Evolutionary conservation across 257 asterid genomes (phyloP).

Genomic region (Petrea volubilis): DNA sequence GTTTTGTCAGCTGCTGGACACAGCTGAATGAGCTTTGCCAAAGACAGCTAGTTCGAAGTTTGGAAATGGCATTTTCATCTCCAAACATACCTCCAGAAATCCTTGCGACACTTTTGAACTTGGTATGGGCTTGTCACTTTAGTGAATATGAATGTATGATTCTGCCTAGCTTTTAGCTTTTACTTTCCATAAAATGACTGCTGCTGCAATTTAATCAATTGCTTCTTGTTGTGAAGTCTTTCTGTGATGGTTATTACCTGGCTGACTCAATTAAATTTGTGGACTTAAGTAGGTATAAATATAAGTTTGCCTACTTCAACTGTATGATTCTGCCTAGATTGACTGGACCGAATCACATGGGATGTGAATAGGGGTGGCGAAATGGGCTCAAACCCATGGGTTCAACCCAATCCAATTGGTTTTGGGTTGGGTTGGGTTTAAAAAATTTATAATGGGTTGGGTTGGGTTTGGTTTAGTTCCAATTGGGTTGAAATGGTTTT

Average conservation of each 20-base stretch:
- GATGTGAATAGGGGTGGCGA: too few relatives aligned
- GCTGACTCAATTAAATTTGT: conserved; percentile 4
- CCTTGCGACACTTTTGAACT: conserved; percentile 93
- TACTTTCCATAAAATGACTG: conserved; percentile 5
- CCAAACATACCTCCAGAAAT: conserved; percentile 98
- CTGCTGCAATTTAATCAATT: not conserved
- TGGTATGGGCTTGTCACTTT: conserved; percentile 51
- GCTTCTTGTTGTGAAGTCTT: conserved; percentile 9
- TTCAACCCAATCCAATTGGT: too few relatives aligned
- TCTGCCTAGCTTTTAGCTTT: conserved; percentile 1
- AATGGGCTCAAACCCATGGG: too few relatives aligned
- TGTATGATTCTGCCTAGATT: conserved; percentile 2
- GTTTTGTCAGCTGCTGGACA: conserved; percentile 99
- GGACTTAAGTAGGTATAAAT: not conserved
- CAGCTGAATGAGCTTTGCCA: conserved; percentile 82
- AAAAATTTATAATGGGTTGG: too few relatives aligned
- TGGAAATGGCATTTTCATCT: conserved; percentile 99
- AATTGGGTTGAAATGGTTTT: too few relatives aligned
- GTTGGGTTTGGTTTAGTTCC: too few relatives aligned
- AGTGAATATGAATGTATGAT: not conserved
- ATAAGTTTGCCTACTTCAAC: not conserved
- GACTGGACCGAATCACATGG: conserved; percentile 1
- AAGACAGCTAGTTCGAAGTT: conserved; percentile 78
- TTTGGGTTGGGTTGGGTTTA: too few relatives aligned
- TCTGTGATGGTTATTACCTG: not conserved